Base-by-base conservation (phyloP, 306 rosid species). In the Sicyos baderoa region DNA sequence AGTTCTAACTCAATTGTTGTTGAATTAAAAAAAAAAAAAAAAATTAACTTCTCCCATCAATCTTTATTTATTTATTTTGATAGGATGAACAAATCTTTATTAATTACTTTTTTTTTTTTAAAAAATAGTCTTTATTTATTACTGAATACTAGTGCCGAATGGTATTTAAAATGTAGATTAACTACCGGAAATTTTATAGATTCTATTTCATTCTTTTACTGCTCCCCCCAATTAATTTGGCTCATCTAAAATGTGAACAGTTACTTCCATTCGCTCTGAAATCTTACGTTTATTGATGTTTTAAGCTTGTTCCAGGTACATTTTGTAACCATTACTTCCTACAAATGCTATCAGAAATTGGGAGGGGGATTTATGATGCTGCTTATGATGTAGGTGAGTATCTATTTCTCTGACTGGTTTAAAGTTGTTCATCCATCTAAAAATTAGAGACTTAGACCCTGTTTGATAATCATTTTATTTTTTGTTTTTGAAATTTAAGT, bases 261-360 rank as follows among this genome's bases (percentile, higher is more conserved):
- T 65, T 42, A 42, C 70, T 42, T 65, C 9, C 51, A 40, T 63
- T 40, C 29, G 53, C 5, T 64, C 53, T 64, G 53, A 44, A 64
- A 64, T 44, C 9, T 50, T 56, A 17, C 32, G 50, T 58, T 21
- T 13, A 44, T 57, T 79, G 64, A 79, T 29, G 52, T 73, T 75
- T 21, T 53, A 61, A 72, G 3, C 37, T 77, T 42, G 56, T 77
- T 16, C 59, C 87, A 93, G 98, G 98, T 76, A 77, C 87, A 70
- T 80, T 79, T 79, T 93, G 98, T 75, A 89, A 93, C 74, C 96
- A 86, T 75, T 88, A 86, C 86, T 93, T 93, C 86, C 86, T 93
- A 81, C 96, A 86, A 88, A 85, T 82, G 87, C 83, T 93, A 64
- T 90, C 98, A 15, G 85, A 89, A 72, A 79, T 89, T 53, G 94